These are phyloP conservation scores for Sporopachydermia quercuum DNA, from an alignment of 805 yeast genomes.

Conservation along the genomic window DNA sequence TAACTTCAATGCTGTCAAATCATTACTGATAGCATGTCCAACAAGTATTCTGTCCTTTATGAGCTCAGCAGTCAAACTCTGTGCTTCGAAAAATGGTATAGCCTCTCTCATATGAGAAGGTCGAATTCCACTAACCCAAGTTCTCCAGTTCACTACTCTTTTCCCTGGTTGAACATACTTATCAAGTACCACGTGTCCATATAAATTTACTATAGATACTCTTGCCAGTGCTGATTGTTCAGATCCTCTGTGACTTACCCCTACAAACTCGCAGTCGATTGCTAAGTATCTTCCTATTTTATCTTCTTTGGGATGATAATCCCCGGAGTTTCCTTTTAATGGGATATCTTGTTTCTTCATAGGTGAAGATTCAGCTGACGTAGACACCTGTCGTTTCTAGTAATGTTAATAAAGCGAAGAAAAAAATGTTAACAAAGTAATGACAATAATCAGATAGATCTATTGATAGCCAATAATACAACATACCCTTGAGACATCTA, in stretches of 20 bases:
- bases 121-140: conserved; percentile 79
- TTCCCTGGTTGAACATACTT: conserved; percentile 62
- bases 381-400: no score
- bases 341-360: conserved; percentile 2
- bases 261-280: conserved; percentile 91
- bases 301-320: conserved; percentile 15
- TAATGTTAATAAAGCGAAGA: no score
- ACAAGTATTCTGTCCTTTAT: conserved; percentile 41
- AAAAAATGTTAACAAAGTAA: no score
- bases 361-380: conserved; percentile 1
- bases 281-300: conserved; percentile 63
- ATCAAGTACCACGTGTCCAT: conserved; percentile 61
- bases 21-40: conserved; percentile 80
- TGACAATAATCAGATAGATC: no score
- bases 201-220: conserved; percentile 74
- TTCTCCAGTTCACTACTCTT: conserved; percentile 78
- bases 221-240: conserved; percentile 57
- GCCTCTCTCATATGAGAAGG: conserved; percentile 60
- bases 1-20: conserved; percentile 49
- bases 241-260: conserved; percentile 71
- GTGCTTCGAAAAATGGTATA: conserved; percentile 51
- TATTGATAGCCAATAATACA: no score
- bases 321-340: not conserved
- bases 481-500: no score
- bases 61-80: conserved; percentile 34